Conservation (phyloP, 2,329 filamentous ascomycete species). For the Pseudogymnoascus sp. region DNA sequence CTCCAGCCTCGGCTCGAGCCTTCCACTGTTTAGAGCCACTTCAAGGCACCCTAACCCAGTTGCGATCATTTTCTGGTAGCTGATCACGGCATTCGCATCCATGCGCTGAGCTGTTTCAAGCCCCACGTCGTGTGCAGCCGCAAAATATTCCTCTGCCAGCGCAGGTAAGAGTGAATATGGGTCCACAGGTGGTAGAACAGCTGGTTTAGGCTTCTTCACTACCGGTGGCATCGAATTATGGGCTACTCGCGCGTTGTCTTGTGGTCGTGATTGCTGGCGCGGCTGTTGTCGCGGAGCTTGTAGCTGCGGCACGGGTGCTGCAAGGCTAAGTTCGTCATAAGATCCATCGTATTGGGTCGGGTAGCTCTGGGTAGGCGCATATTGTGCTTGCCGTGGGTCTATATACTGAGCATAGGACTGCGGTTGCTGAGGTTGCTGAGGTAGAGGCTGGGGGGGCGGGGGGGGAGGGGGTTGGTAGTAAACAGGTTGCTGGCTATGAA, state of each 20-base stretch:
- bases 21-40: slow-evolving; percentile 53
- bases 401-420: slow-evolving; percentile 29
- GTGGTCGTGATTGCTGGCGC: slow-evolving; percentile 12
- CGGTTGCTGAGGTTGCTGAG: slow-evolving; percentile 27
- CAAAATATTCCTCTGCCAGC: slow-evolving; percentile 70
- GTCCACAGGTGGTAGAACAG: slow-evolving; percentile 27
- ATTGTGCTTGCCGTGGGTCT: slow-evolving; percentile 22
- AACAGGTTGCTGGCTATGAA: slow-evolving; percentile 22
- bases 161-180: slow-evolving; percentile 54
- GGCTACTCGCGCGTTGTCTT: neutral
- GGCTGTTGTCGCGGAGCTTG: slow-evolving; percentile 14
- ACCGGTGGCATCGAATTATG: neutral
- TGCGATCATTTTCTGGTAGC: slow-evolving; percentile 64
- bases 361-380: neutral
- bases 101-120: slow-evolving; percentile 41
- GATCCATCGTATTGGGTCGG: slow-evolving; percentile 8
- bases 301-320: neutral
- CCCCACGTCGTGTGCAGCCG: slow-evolving; percentile 52
- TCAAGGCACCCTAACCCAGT: slow-evolving; percentile 68
- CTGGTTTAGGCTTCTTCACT: neutral
- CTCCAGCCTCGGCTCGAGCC: slow-evolving; percentile 56
- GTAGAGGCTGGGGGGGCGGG: slow-evolving; percentile 20
- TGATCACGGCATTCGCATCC: slow-evolving; percentile 43
- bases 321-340: neutral
- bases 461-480: slow-evolving; percentile 27